Base-by-base conservation (phyloP, 306 rosid species). In the Dalbergia cochinchinensis region DNA sequence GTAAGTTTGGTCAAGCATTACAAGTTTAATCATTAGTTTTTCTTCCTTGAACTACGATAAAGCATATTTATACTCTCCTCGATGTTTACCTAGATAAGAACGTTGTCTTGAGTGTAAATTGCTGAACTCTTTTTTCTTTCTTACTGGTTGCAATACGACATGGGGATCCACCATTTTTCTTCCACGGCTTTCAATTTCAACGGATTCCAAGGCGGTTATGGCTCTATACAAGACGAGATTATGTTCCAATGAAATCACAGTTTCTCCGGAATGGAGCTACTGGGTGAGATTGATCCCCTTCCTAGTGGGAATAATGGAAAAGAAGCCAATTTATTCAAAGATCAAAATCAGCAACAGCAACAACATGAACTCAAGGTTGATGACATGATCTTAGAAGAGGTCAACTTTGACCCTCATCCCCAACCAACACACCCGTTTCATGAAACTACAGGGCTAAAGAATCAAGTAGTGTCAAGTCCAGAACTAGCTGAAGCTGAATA, bases 121-220 rank as follows among this genome's bases (percentile, higher is more conserved):
- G 20, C 18, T 48, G 1, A 48, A 37, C 13, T 5, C 11, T 37
- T 37, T 37, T 35, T 58, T 63, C 57, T 39, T 78, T 8, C 48
- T 11, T 54, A 51, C 50, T 51, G 39, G 47, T 55, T 65, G 22
- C 26, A 9, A 65, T 47, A 20, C 3, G 1, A 73, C 55, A 88
- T 89, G 94, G 80, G 61, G 33, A 60, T 77, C 34, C 80, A 37
- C 35, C 83, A 51, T 18, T 84, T 85, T 84, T 69, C 83, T 41
- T 51, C 76, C 77, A 12, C 86, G 13, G 79, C 87, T 15, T 85
- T 84, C 55, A 81, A 79, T 78, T 88, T 80, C 42, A 79, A 35
- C 47, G 90, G 78, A 51, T 42, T 80, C 79, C 78, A 62, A 6
- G 73, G 44, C 55, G 81, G 47, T 71, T 73, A 42, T 80, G 69